phyloP scores from a whole-genome alignment of 116 monocot species.

The Zostera marina region DNA sequence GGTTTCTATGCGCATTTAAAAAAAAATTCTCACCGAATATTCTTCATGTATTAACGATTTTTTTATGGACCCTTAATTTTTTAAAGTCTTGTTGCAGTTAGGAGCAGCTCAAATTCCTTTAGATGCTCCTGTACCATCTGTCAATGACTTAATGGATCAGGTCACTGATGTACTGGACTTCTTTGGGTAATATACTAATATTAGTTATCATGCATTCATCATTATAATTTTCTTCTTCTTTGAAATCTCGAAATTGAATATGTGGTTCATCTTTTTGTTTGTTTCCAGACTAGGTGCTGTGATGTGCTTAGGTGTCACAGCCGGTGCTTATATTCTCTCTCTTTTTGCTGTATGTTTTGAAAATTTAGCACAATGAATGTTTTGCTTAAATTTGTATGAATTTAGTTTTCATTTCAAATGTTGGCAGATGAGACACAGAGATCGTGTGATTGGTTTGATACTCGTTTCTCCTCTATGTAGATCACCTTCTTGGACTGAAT shows the following conservation, averaged over 20 bases:
- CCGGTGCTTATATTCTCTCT: slow-evolving; percentile 79
- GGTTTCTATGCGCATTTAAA: too few relatives aligned
- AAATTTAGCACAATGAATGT: not conserved
- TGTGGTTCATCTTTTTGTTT: not conserved
- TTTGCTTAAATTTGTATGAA: not conserved
- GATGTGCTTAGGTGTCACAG: slow-evolving; percentile 81
- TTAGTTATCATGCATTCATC: not conserved
- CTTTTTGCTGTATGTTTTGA: slow-evolving; percentile 56
- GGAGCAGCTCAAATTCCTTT: slow-evolving; percentile 71
- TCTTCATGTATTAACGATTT: too few relatives aligned
- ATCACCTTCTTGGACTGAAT: slow-evolving; percentile 90
- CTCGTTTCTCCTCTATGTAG: slow-evolving; percentile 89
- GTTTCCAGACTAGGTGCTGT: slow-evolving; percentile 55
- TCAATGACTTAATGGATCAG: slow-evolving; percentile 72
- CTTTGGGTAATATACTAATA: slow-evolving; percentile 40
- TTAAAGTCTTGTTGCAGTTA: slow-evolving; percentile 54
- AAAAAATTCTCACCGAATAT: too few relatives aligned
- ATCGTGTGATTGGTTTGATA: slow-evolving; percentile 79
- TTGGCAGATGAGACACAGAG: slow-evolving; percentile 53
- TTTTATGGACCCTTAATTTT: too few relatives aligned
- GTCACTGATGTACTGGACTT: slow-evolving; percentile 2
- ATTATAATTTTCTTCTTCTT: not conserved
- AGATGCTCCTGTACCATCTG: slow-evolving; percentile 39
- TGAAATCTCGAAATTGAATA: not conserved
- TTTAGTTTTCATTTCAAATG: not conserved